Conservation (phyloP, 2,329 filamentous ascomycete species). For the Monilinia polystroma region DNA sequence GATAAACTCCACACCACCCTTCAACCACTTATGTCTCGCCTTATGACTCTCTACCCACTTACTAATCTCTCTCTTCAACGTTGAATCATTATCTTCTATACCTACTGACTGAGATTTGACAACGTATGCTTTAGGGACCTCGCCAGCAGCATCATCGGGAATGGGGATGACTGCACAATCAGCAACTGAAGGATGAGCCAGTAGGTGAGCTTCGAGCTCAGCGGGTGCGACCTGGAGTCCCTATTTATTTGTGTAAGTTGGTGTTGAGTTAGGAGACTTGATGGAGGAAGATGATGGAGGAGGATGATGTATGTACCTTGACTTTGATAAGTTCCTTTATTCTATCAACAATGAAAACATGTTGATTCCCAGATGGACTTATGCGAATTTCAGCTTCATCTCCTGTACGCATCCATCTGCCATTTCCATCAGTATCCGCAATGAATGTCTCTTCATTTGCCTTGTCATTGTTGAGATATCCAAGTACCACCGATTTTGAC, state of each 20-base stretch:
- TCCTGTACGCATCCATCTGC: conserved; percentile 72
- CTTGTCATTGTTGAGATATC: conserved; percentile 83
- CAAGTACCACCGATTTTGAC: conserved; percentile 72
- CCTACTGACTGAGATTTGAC: conserved; percentile 50
- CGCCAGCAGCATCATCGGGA: conserved; percentile 59
- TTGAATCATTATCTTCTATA: conserved; percentile 57
- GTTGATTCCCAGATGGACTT: conserved; percentile 67
- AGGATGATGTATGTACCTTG: conserved; percentile 53
- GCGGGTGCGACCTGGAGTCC: conserved; percentile 81
- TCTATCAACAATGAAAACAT: conserved; percentile 81
- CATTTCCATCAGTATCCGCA: conserved; percentile 58
- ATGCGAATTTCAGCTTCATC: conserved; percentile 75
- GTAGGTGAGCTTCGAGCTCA: conserved; percentile 76
- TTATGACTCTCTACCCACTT: conserved; percentile 65
- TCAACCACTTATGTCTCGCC: conserved; percentile 66
- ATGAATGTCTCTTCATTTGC: conserved; percentile 79
- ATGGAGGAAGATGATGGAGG: neutral
- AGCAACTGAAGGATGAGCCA: conserved; percentile 71
- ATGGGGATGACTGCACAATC: conserved; percentile 79
- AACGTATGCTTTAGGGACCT: conserved; percentile 68
- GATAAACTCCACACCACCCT: conserved; percentile 62
- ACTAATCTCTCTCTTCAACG: conserved; percentile 48
- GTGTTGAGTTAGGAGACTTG: too few species aligned
- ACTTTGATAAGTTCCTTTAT: conserved; percentile 78
- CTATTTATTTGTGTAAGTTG: conserved; percentile 34